Conservation (phyloP, 2,329 filamentous ascomycete genomes). For the Rhexocercosporidium sp. region DNA sequence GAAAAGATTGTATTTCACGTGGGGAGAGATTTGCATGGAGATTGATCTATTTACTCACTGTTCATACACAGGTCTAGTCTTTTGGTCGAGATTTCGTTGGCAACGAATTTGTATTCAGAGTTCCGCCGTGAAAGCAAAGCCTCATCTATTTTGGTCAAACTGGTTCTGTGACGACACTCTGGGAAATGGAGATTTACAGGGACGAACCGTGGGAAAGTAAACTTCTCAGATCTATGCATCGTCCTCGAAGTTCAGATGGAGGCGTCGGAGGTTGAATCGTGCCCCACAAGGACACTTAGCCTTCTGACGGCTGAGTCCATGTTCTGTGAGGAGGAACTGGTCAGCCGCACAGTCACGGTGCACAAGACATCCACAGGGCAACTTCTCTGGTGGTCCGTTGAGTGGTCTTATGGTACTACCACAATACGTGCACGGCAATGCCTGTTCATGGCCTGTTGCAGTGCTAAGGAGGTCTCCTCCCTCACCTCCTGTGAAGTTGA, state of each 20-base stretch:
- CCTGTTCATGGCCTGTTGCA: neutral
- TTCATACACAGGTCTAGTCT: too few species aligned
- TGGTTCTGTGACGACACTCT: too few species aligned
- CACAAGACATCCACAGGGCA: neutral
- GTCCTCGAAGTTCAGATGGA: neutral
- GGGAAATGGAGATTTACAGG: neutral
- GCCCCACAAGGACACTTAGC: neutral
- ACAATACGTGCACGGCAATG: neutral
- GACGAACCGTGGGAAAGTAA: neutral
- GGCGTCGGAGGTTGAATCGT: neutral
- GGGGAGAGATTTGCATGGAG: too few species aligned
- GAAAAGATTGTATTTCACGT: too few species aligned
- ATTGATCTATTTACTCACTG: too few species aligned
- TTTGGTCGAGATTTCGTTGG: too few species aligned
- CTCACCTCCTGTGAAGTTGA: neutral
- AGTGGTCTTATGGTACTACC: neutral
- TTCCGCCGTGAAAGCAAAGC: too few species aligned
- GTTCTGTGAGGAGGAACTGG: neutral
- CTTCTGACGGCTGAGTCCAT: neutral
- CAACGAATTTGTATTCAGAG: too few species aligned
- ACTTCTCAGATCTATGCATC: neutral
- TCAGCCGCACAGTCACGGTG: neutral
- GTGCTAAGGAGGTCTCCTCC: neutral
- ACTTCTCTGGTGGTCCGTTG: neutral
- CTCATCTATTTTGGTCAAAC: too few species aligned